These are phyloP conservation scores for Colletotrichum zoysiae DNA, from an alignment of 2,329 filamentous ascomycete genomes.

Conservation along the genomic window DNA sequence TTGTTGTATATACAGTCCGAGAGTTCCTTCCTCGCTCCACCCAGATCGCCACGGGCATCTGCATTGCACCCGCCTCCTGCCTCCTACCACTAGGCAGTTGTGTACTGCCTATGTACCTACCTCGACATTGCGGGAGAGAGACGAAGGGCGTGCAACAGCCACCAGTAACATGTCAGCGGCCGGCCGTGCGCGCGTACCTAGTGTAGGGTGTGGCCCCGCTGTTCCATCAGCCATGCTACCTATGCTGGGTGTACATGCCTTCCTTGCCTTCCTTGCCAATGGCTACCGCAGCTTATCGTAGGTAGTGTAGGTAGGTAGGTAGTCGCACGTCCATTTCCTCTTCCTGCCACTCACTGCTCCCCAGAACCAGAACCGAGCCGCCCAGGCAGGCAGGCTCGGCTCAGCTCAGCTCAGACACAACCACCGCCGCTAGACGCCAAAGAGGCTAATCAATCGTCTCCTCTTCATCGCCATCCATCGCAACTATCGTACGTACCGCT, in stretches of 20 bases:
- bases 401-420: neutral
- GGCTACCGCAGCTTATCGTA: conserved; percentile 26
- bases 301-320: neutral
- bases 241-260: conserved; percentile 3
- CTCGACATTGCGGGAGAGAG: neutral
- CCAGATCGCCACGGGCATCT: conserved; percentile 37
- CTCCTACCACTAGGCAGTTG: neutral
- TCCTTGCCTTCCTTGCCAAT: neutral
- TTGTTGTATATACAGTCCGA: neutral
- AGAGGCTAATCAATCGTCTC: conserved; percentile 11
- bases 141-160: neutral
- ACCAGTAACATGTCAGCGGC: conserved; percentile 18
- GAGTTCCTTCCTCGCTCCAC: neutral
- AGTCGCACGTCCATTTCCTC: conserved; percentile 19
- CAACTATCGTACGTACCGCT: neutral
- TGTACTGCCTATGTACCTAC: too few species aligned
- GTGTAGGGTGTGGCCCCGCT: neutral
- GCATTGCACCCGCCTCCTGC: neutral
- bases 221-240: conserved; percentile 14
- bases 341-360: conserved; percentile 4
- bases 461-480: conserved; percentile 5
- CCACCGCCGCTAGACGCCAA: neutral
- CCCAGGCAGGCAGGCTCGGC: neutral
- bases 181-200: conserved; percentile 16
- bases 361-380: neutral